phyloP scores from a whole-genome alignment of 2,329 filamentous ascomycete species.

The Calonectria multiphialidica region DNA sequence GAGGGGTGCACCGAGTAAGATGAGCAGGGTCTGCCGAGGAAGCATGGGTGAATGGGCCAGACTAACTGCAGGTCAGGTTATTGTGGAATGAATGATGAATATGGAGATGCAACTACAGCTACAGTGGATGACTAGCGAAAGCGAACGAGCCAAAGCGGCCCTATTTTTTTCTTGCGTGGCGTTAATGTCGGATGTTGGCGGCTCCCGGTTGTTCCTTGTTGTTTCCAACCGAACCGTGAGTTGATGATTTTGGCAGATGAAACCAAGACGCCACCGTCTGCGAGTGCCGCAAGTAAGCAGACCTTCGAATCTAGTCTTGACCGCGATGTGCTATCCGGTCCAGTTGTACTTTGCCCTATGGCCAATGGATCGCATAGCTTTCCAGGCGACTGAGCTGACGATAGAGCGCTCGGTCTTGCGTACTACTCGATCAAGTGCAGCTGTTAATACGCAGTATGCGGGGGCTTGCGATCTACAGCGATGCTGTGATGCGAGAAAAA shows the following conservation, averaged over 20 bases:
- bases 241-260: slow-evolving; percentile 11
- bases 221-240: background rate
- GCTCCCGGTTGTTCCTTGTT: slow-evolving; percentile 3
- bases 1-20: slow-evolving; percentile 6
- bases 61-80: slow-evolving; percentile 16
- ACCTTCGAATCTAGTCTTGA: background rate
- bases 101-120: slow-evolving; percentile 4
- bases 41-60: slow-evolving; percentile 4
- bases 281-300: background rate
- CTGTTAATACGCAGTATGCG: background rate
- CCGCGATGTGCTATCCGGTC: background rate
- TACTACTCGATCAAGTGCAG: background rate
- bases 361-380: background rate
- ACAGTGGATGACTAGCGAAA: background rate
- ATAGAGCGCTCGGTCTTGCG: background rate
- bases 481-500: background rate
- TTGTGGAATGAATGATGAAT: slow-evolving; percentile 8
- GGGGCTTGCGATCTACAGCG: background rate
- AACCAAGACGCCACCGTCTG: slow-evolving; percentile 1
- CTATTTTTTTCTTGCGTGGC: background rate
- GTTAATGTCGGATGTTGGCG: background rate
- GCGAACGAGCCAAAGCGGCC: background rate
- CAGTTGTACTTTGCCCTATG: background rate
- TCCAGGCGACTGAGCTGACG: background rate
- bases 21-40: slow-evolving; percentile 3